Base-by-base conservation (phyloP, 2,329 filamentous ascomycete species). In the Penicillium sp. region DNA sequence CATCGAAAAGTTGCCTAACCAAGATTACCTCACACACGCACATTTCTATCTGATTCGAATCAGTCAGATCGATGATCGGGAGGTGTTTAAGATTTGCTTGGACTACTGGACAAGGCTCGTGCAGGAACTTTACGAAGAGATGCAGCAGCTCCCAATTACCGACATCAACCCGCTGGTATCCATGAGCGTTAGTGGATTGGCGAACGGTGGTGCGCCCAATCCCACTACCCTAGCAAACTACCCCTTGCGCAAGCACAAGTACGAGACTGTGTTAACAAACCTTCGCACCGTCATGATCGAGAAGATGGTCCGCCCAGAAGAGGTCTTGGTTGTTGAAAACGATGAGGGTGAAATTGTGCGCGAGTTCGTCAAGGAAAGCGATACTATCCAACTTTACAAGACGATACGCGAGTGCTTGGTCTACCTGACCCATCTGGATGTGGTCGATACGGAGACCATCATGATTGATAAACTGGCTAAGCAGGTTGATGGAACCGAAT, bases 81-180 rank as follows among this genome's bases (percentile, higher is more conserved):
- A 99, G 75, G 96, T 99, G 64, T 99, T 99, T 86, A 99, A 99
- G 83, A 99, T 99, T 71, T 96, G 91, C 73, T 82, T 99, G 62
- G 95, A 99, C 75, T 99, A 99, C 80, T 99, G 94, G 94, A 94
- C 95, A 38, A 97, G 97, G 78, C 84, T 97, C 50, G 95, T 99
- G 7, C 93, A 96, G 71, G 94, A 97, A 77, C 84, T 99, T 23
- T 99, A 97, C 74, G 94, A 99, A 74, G 94, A 99, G 80, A 97
- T 97, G 93, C 94, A 99, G 77, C 86, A 92, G 63, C 86, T 97
- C 3, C 95, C 94, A 8, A 90, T 97, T 66, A 92, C 90, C 52
- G 94, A 99, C 68, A 82, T 94, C 69, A 97, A 96, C 73, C 92
- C 94, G 12, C 83, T 99, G 19, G 84, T 96, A 69, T 89, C 86